These are phyloP conservation scores for Tinospora cordifolia DNA, from an alignment of 164 flowering plant genomes.

Conservation along the genomic window DNA sequence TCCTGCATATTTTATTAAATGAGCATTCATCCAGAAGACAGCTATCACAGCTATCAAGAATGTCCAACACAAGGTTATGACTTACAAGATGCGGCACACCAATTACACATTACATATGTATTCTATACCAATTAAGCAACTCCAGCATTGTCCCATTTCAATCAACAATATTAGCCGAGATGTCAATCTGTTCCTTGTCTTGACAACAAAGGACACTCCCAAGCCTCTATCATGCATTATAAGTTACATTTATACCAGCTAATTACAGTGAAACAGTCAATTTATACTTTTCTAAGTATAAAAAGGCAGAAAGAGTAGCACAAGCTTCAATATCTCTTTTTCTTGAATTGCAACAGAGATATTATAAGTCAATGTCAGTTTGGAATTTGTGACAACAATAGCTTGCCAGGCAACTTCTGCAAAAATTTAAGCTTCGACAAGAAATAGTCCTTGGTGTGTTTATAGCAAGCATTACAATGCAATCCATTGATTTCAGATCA, in stretches of 20 bases:
- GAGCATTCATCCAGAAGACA: background rate
- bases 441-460: background rate
- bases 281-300: background rate
- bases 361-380: background rate
- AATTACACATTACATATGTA: too few species aligned
- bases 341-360: background rate
- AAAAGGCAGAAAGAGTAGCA: background rate
- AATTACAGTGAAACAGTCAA: background rate
- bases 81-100: background rate
- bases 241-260: too few species aligned
- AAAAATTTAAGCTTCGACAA: too few species aligned
- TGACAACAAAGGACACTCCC: background rate
- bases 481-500: background rate
- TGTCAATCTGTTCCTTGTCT: background rate
- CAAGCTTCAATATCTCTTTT: background rate
- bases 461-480: background rate
- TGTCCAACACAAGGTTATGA: background rate
- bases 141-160: too few species aligned
- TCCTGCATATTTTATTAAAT: background rate
- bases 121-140: too few species aligned
- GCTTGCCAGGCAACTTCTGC: background rate
- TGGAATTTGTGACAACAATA: background rate
- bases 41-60: background rate
- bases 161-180: too few species aligned
- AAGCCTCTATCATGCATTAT: background rate